A percentile compares a stretch with the other conserved stretches of the same genome.
Conservation (phyloP, 805 yeast genomes). For the Candida coquimbonensis region DNA sequence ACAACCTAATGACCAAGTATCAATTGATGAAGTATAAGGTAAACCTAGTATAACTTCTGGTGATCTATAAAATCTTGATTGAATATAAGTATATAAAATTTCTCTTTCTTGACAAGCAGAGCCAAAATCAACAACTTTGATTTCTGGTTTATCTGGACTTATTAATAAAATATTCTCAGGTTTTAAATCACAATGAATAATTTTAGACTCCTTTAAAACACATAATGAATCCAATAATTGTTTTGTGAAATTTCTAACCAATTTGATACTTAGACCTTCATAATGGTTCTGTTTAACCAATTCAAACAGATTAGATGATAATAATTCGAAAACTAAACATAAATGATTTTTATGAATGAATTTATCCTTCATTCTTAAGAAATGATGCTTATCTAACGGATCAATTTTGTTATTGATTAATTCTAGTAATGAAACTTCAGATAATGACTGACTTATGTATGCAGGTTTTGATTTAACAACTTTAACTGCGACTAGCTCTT, state of each 20-base stretch:
- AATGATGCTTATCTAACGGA: constrained; percentile 64
- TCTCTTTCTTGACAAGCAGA: constrained; percentile 90
- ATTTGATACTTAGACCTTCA: constrained; percentile 75
- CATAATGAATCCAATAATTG: constrained; percentile 80
- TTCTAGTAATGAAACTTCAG: constrained; percentile 84
- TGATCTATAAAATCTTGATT: constrained; percentile 86
- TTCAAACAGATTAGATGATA: constrained; percentile 85
- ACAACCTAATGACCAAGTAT: constrained; percentile 97
- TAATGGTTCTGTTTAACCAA: constrained; percentile 88
- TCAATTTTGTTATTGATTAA: constrained; percentile 66
- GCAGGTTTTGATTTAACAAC: constrained; percentile 91
- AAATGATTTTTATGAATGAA: constrained; percentile 90
- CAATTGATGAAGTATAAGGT: constrained; percentile 88
- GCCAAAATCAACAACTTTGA: constrained; percentile 94
- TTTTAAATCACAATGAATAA: constrained; percentile 94
- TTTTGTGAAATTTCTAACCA: constrained; percentile 69
- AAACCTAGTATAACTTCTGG: constrained; percentile 92
- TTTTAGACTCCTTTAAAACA: constrained; percentile 70
- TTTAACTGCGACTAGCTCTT: constrained; percentile 88
- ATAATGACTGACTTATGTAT: constrained; percentile 81
- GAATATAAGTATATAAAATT: constrained; percentile 85
- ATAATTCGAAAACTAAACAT: constrained; percentile 85
- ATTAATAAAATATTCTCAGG: constrained; percentile 89
- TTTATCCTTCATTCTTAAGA: constrained; percentile 75
- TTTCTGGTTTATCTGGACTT: constrained; percentile 57